Base-by-base conservation (phyloP, 345 rosid species). In the Rhizophora mangle region DNA sequence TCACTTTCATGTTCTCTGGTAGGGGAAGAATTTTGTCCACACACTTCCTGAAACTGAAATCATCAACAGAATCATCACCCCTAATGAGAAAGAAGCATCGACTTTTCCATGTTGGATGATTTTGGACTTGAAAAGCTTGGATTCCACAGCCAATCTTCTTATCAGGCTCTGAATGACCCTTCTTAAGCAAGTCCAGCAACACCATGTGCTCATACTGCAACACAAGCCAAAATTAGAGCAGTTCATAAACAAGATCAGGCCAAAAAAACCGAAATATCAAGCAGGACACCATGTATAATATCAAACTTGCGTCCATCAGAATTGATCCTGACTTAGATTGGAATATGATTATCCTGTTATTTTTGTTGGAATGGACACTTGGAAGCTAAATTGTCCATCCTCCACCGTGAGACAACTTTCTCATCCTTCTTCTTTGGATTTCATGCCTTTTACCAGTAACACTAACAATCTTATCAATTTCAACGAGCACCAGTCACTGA, bases 41-140 rank as follows among this genome's bases (percentile, higher is more conserved):
- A 71, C 98, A 95, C 84, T 95, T 92, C 85, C 94, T 88, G 80
- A 88, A 95, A 89, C 97, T 90, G 84, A 95, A 95, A 84, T 95
- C 99, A 26, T 92, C 97, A 22, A 80, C 74, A 3, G 86, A 59
- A 16, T 76, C 90, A 30, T 95, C 98, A 60, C 84, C 87, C 83
- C 96, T 87, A 18, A 92, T 59, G 46, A 92, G 77, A 82, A 90
- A 95, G 86, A 92, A 90, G 74, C 98, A 92, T 59, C 83, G 67
- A 58, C 92, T 92, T 76, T 90, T 87, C 80, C 79, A 92, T 67
- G 30, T 82, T 9, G 98, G 98, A 75, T 95, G 99, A 27, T 46
- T 78, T 46, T 84, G 83, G 27, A 95, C 83, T 82, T 92, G 92
- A 75, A 92, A 90, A 55, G 89, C 83, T 72, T 75, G 73, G 71